Evolutionary conservation across 371 early-diverging fungal genomes (phyloP), one percentile per base, ranked within the genome.

Genomic region (Homolaphlyctis polyrhiza): DNA sequence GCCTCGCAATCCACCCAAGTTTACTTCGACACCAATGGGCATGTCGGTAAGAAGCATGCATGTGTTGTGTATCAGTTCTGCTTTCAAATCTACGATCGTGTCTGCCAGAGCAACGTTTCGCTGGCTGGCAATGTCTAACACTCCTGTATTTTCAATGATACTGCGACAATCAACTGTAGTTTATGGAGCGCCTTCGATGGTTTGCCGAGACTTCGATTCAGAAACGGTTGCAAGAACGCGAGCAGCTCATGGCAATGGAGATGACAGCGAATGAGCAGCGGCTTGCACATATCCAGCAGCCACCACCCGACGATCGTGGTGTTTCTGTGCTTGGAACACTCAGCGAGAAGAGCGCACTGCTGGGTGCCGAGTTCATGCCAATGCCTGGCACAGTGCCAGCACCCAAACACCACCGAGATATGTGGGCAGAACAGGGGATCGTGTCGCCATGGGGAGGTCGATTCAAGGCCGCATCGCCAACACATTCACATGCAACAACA

Each of bases 331-430:
- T 2, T 25, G 55, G 55, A 4, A 25, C 35, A n/a, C 28, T 55
- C 18, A 55, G 8, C 55, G 55, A 55, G 35, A 55, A 30, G 35
- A 55, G 35, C 55, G 55, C 33, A 33, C 55, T 55, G 55, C 14
- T 55, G 55, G n/a, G n/a, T n/a, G 78, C 81, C 6, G 74, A 70
- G 50, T 80, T 80, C 54, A 73, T 78, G 68, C 81, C 81, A 13
- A 66, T 69, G 63, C 78, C 81, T 23, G 78, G 81, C 18, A 57
- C 66, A 1, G 68, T 74, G 2, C 72, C 77, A 27, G 32, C 60
- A 27, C 63, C 66, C 2, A 68, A 71, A 32, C 25, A 29, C 27
- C 34, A 47, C 29, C 11, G 71, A 28, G 71, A 73, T 30, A 50
- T 69, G 0, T 79, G 77, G 77, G 60, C 61, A 0, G 74, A 79